phyloP scores from a whole-genome alignment of 1,139 yeast genomes.

The Saccharomyces hybrid region DNA sequence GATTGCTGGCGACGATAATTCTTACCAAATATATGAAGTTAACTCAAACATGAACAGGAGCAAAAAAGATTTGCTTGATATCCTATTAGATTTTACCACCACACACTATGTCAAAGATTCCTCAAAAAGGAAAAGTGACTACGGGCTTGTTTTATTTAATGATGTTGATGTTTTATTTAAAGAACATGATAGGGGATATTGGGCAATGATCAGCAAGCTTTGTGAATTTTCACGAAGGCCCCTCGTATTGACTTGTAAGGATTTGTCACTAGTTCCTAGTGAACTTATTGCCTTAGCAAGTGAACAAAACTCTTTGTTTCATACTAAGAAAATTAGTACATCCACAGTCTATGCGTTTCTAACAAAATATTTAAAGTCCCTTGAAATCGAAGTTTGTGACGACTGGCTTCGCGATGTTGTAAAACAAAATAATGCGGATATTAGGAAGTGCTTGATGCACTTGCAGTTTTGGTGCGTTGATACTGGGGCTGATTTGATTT shows the following conservation, averaged over 20 bases:
- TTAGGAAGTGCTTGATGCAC: slow-evolving; percentile 47
- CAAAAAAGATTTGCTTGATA: slow-evolving; percentile 57
- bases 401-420: slow-evolving; percentile 34
- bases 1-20: slow-evolving; percentile 39
- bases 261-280: slow-evolving; percentile 46
- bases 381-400: slow-evolving; percentile 36
- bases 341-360: slow-evolving; percentile 29
- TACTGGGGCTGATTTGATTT: background rate
- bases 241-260: slow-evolving; percentile 65
- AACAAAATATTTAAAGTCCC: slow-evolving; percentile 33
- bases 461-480: slow-evolving; percentile 44
- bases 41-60: slow-evolving; percentile 68
- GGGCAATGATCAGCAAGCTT: slow-evolving; percentile 64
- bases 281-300: slow-evolving; percentile 41
- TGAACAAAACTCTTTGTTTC: slow-evolving; percentile 37
- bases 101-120: slow-evolving; percentile 64
- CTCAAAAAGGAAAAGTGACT: slow-evolving; percentile 32
- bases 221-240: slow-evolving; percentile 69
- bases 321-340: slow-evolving; percentile 25
- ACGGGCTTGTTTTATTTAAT: slow-evolving; percentile 70
- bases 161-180: slow-evolving; percentile 81
- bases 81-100: slow-evolving; percentile 72
- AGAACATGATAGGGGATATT: slow-evolving; percentile 65
- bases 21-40: slow-evolving; percentile 62
- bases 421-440: slow-evolving; percentile 37